phyloP scores from a whole-genome alignment of 2,329 filamentous ascomycete species.

The Phaeosphaeriaceae sp. region DNA sequence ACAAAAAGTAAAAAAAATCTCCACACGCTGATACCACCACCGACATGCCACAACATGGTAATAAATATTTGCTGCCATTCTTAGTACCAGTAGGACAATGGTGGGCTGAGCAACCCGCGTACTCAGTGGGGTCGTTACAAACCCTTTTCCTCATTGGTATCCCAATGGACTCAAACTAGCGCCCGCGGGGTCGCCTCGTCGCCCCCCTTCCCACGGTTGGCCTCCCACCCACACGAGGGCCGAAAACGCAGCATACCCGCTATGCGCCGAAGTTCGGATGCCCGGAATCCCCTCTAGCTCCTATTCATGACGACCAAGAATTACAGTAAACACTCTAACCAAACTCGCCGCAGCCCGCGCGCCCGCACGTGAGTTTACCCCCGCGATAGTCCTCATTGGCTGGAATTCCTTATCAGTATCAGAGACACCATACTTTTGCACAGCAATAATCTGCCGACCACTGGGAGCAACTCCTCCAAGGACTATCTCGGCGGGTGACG shows the following conservation, averaged over 20 bases:
- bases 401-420: conserved; percentile 40
- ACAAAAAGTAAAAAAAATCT: no score
- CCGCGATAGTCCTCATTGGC: conserved; percentile 37
- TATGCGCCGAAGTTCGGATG: conserved; percentile 21
- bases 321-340: conserved; percentile 30
- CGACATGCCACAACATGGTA: no score
- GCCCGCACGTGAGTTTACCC: conserved; percentile 30
- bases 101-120: conserved; percentile 1
- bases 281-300: conserved; percentile 11
- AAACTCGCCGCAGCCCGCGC: conserved; percentile 27
- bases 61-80: no score
- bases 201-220: not conserved
- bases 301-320: conserved; percentile 34
- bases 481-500: conserved; percentile 66
- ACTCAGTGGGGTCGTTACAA: not conserved
- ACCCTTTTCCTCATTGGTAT: no score
- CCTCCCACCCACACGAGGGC: conserved; percentile 16
- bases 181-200: not conserved
- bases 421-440: conserved; percentile 43
- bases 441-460: conserved; percentile 32
- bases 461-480: conserved; percentile 69
- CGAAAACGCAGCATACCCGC: conserved; percentile 29
- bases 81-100: not conserved
- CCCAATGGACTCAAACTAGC: not conserved
- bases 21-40: no score